phyloP scores from a whole-genome alignment of 1,284 basidiomycete genomes.

The Kalmanozyma brasiliensis region DNA sequence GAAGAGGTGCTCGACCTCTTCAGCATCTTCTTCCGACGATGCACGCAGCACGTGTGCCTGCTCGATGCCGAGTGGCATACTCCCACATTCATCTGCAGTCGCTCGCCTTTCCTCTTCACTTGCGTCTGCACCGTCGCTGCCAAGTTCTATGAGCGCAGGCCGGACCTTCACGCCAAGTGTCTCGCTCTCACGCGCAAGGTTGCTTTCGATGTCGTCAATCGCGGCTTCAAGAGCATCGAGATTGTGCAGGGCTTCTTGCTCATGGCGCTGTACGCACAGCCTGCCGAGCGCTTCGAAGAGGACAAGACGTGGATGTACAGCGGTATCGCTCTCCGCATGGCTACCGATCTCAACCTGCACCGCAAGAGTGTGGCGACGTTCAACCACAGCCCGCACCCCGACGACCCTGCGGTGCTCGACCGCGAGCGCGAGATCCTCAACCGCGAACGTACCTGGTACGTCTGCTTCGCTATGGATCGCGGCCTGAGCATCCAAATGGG shows the following conservation, averaged over 20 bases:
- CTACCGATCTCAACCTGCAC: conserved; percentile 93
- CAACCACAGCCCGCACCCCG: conserved; percentile 63
- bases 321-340: conserved; percentile 78
- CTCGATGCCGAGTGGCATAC: conserved; percentile 68
- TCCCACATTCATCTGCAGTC: conserved; percentile 63
- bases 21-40: conserved; percentile 79
- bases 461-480: conserved; percentile 89
- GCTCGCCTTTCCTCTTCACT: conserved; percentile 66
- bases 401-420: conserved; percentile 68
- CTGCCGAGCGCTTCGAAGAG: conserved; percentile 79
- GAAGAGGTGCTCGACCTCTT: conserved; percentile 88
- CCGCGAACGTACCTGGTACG: conserved; percentile 90
- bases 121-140: conserved; percentile 88
- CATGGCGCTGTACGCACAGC: conserved; percentile 68
- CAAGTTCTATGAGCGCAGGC: conserved; percentile 84
- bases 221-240: conserved; percentile 93
- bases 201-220: conserved; percentile 75
- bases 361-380: conserved; percentile 79
- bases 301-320: conserved; percentile 85
- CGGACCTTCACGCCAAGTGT: conserved; percentile 83
- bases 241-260: conserved; percentile 69
- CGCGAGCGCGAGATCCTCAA: conserved; percentile 89
- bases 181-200: conserved; percentile 87
- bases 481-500: conserved; percentile 88
- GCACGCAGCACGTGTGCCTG: conserved; percentile 57